A percentile compares a stretch with the other conserved stretches of the same genome.
These are phyloP conservation scores for Cyclotella baltica DNA, from an alignment of 108 stramenopile species.

Conservation along the genomic window DNA sequence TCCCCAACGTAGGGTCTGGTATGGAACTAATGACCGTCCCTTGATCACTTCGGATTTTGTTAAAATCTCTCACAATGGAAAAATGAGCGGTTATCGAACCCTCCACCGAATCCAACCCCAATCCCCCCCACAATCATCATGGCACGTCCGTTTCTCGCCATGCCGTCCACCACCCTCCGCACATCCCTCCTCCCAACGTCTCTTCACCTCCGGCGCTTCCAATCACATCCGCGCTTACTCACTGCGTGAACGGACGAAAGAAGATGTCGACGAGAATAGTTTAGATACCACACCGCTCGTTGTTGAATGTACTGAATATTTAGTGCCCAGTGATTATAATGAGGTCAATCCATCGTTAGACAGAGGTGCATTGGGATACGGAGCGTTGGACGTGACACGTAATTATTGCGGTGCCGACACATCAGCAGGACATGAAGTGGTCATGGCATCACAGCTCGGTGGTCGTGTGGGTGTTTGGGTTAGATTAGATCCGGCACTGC, in stretches of 20 bases:
- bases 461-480: constrained; percentile 46
- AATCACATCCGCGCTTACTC: constrained; percentile 38
- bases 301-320: constrained; percentile 23
- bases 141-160: constrained; percentile 48
- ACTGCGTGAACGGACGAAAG: constrained; percentile 37
- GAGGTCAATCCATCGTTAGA: neutral
- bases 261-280: constrained; percentile 17
- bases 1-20: too few relatives aligned
- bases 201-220: constrained; percentile 48
- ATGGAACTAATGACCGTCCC: too few relatives aligned
- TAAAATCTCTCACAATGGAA: neutral
- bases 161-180: constrained; percentile 20
- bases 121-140: constrained; percentile 22
- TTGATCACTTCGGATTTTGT: neutral
- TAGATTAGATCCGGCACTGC: constrained; percentile 21
- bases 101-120: constrained; percentile 43
- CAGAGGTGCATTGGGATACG: constrained; percentile 33
- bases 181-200: constrained; percentile 18
- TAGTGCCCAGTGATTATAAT: constrained; percentile 22
- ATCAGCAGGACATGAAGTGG: constrained; percentile 40
- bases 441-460: constrained; percentile 42
- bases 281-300: constrained; percentile 46
- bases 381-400: constrained; percentile 37
- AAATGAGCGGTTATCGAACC: constrained; percentile 54
- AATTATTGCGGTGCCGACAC: constrained; percentile 42